Conservation (phyloP, 2,329 filamentous ascomycete species). For the Trichoderma lentiforme region DNA sequence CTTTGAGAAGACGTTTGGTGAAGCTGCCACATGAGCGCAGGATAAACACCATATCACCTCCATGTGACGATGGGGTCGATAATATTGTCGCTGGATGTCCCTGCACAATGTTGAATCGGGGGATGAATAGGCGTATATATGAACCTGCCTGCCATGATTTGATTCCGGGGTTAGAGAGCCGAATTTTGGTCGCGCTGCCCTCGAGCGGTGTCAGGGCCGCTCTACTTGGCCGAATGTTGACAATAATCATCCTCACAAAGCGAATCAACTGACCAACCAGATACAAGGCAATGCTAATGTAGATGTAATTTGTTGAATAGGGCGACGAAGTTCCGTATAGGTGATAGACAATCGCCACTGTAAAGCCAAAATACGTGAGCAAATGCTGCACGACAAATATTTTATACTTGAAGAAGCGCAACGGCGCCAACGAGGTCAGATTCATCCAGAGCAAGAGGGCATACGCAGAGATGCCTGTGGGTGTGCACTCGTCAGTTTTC, state of each 20-base stretch:
- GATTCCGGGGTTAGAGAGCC: background rate
- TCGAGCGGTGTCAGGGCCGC: background rate
- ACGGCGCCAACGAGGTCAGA: background rate
- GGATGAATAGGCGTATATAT: background rate
- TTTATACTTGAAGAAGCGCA: conserved; percentile 3
- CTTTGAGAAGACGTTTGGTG: background rate
- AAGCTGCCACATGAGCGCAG: background rate
- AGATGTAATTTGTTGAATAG: background rate
- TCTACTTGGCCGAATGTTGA: background rate
- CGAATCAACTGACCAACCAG: background rate
- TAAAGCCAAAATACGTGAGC: conserved; percentile 4
- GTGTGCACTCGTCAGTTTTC: background rate
- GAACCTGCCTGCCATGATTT: background rate
- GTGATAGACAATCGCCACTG: background rate
- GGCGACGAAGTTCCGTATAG: background rate
- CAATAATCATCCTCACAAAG: background rate
- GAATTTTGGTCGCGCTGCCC: background rate
- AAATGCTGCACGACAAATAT: background rate
- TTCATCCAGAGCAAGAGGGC: conserved; percentile 7
- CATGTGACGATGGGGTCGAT: background rate
- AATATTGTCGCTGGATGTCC: background rate
- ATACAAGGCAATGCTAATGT: conserved; percentile 1
- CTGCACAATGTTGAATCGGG: background rate
- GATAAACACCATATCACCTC: background rate
- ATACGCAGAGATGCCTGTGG: conserved; percentile 1